Percentiles rank a stretch among this genome's conserved stretches.
phyloP scores from a whole-genome alignment of 2,329 filamentous ascomycete genomes.

The Beauveria scarabaeidicola region DNA sequence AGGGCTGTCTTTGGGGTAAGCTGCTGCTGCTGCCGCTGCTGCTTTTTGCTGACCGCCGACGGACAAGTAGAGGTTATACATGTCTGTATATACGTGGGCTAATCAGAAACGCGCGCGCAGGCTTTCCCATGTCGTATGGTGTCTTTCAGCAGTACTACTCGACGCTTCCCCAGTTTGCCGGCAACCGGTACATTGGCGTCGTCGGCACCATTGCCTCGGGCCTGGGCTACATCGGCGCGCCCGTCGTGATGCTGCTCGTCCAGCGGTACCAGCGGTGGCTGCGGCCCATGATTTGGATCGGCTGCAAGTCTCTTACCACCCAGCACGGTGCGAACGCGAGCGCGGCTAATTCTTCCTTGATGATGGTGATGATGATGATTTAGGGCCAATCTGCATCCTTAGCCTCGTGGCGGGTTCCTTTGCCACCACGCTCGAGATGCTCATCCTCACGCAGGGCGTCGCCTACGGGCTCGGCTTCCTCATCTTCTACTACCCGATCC shows the following conservation, averaged over 20 bases:
- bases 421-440: constrained; percentile 21
- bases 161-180: constrained; percentile 17
- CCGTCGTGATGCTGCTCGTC: constrained; percentile 17
- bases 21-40: background rate
- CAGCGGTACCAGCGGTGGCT: constrained; percentile 11
- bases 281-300: constrained; percentile 13
- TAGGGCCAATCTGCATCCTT: constrained; percentile 26
- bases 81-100: background rate
- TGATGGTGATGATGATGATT: too few species aligned
- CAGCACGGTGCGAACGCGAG: too few species aligned
- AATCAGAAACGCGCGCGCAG: constrained; percentile 7
- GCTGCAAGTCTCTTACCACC: background rate
- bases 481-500: constrained; percentile 28
- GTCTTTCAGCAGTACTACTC: constrained; percentile 24
- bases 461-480: constrained; percentile 31
- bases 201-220: constrained; percentile 20
- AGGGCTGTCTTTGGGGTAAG: constrained; percentile 19
- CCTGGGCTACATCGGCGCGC: constrained; percentile 20
- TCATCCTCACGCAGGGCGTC: constrained; percentile 32
- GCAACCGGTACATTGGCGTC: constrained; percentile 17
- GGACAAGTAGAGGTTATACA: background rate
- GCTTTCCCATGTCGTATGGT: constrained; percentile 21
- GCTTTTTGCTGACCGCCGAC: background rate
- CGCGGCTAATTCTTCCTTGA: background rate
- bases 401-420: constrained; percentile 28